These are phyloP conservation scores for Epichloe sylvatica DNA, from an alignment of 2,329 filamentous ascomycete species.

Conservation along the genomic window DNA sequence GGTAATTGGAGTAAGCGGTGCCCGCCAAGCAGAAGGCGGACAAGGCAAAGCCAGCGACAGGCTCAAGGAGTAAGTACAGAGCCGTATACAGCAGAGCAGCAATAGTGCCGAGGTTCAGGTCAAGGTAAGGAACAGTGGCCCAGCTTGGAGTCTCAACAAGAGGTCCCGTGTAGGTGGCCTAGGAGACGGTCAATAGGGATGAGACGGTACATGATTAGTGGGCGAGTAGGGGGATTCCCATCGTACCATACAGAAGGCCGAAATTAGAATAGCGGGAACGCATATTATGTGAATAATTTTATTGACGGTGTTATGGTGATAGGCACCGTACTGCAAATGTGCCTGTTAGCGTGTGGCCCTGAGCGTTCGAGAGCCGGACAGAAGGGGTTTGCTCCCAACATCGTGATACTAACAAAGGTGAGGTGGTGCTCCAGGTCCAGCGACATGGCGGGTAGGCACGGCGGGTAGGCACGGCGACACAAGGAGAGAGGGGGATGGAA, in stretches of 20 bases:
- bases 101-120: constrained; percentile 53
- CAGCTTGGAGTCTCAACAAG: constrained; percentile 52
- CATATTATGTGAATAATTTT: constrained; percentile 66
- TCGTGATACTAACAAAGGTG: constrained; percentile 46
- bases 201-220: neutral
- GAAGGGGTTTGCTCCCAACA: neutral
- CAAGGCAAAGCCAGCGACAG: constrained; percentile 70
- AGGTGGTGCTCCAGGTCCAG: constrained; percentile 73
- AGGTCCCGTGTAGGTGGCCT: constrained; percentile 49
- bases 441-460: constrained; percentile 33
- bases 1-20: constrained; percentile 62
- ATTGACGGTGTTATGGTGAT: constrained; percentile 68
- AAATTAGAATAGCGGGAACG: constrained; percentile 62
- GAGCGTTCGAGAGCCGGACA: neutral
- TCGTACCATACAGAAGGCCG: constrained; percentile 56
- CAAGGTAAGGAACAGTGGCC: constrained; percentile 53
- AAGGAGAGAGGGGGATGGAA: neutral
- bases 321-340: constrained; percentile 57
- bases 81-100: constrained; percentile 54
- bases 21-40: constrained; percentile 62
- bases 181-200: constrained; percentile 5
- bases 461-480: constrained; percentile 9
- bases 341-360: constrained; percentile 1
- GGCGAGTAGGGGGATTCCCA: neutral
- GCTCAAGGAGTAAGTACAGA: constrained; percentile 85